These are phyloP conservation scores for Rhizophagus prolifer DNA, from an alignment of 192 early-diverging fungal species.

Conservation along the genomic window DNA sequence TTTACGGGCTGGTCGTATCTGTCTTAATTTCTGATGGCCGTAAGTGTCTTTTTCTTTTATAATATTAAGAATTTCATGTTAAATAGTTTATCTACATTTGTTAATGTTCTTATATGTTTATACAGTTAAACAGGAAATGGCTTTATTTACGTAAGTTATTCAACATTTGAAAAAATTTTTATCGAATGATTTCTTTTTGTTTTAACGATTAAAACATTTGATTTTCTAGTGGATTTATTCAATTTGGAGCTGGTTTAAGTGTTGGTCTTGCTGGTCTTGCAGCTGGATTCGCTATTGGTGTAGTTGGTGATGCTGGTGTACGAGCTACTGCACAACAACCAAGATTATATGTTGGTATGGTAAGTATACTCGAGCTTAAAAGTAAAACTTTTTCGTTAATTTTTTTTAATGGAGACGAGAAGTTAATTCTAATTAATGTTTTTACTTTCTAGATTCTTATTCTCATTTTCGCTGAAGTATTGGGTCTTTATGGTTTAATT, in stretches of 20 bases:
- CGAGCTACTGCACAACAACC: slow-evolving; percentile 80
- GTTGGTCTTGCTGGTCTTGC: slow-evolving; percentile 84
- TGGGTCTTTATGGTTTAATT: slow-evolving; percentile 85
- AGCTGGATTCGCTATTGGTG: slow-evolving; percentile 89
- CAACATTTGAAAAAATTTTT: slow-evolving; percentile 9
- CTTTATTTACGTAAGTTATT: slow-evolving; percentile 55
- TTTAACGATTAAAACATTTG: neutral
- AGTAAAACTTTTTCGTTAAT: neutral
- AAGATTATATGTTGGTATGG: slow-evolving; percentile 80
- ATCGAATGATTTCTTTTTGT: neutral
- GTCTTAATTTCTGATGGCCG: slow-evolving; percentile 83
- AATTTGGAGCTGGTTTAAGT: slow-evolving; percentile 76
- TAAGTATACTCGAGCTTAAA: slow-evolving; percentile 21
- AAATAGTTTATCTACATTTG: neutral
- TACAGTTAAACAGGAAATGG: slow-evolving; percentile 51
- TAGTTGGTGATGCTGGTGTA: slow-evolving; percentile 87
- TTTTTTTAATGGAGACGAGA: neutral
- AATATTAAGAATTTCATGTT: neutral
- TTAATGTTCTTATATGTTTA: neutral
- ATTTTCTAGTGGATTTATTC: slow-evolving; percentile 67
- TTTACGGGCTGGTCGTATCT: slow-evolving; percentile 97
- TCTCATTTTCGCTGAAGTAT: slow-evolving; percentile 87
- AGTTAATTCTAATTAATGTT: neutral
- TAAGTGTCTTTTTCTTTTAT: slow-evolving; percentile 46
- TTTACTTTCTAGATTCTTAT: slow-evolving; percentile 59